Conservation (phyloP, 306 rosid species). For the Hippophae tibetana region DNA sequence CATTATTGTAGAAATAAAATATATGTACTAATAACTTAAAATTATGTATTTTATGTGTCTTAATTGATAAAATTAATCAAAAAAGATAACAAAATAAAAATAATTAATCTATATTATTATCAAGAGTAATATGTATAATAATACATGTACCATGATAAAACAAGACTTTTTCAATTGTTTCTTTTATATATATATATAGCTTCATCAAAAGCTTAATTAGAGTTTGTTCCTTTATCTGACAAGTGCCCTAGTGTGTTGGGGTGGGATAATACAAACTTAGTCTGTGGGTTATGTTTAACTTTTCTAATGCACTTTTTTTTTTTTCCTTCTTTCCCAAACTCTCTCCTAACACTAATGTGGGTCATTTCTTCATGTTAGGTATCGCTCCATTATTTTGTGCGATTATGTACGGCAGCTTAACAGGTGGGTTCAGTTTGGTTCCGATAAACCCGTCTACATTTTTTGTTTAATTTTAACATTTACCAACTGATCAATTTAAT, state of each 20-base stretch:
- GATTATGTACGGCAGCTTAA: background rate
- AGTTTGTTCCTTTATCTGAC: conserved; percentile 15
- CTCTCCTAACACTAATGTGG: conserved; percentile 7
- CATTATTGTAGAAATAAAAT: too few species aligned
- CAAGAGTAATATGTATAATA: too few species aligned
- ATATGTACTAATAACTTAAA: too few species aligned
- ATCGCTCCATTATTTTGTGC: conserved; percentile 18
- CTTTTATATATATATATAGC: background rate
- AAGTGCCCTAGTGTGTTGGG: conserved; percentile 5
- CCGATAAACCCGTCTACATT: too few species aligned
- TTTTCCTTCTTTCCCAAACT: background rate
- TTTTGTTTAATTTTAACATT: too few species aligned
- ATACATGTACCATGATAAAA: too few species aligned
- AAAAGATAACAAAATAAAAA: too few species aligned
- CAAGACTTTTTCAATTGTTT: too few species aligned
- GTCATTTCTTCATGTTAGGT: conserved; percentile 33
- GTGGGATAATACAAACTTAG: conserved; percentile 16
- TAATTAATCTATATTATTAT: too few species aligned
- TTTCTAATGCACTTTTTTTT: conserved; percentile 18
- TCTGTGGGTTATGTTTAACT: conserved; percentile 22
- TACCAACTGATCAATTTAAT: too few species aligned
- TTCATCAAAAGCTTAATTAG: background rate
- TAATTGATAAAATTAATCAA: too few species aligned
- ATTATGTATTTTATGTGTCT: too few species aligned
- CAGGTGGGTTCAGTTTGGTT: background rate